Evolutionary conservation across 768 basidiomycete species (phyloP).

Genomic region (Boletus rex-veris): DNA sequence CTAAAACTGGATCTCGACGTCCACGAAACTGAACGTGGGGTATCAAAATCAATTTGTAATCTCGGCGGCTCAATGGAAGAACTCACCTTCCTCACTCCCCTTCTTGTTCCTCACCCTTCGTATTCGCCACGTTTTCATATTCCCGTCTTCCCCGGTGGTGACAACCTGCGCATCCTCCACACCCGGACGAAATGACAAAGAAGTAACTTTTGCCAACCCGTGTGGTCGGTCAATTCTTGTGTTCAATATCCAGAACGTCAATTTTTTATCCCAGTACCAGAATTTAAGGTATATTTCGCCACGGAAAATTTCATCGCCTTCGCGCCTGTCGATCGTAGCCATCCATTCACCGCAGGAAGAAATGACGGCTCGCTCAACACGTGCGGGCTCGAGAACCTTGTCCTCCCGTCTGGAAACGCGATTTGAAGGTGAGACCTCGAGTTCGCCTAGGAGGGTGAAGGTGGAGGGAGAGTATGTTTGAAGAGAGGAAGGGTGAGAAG

Average conservation of each 20-base stretch:
- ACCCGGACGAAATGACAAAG: constrained; percentile 65
- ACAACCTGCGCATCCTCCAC: constrained; percentile 47
- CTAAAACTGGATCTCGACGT: constrained; percentile 67
- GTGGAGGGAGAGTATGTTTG: constrained; percentile 81
- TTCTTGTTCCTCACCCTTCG: constrained; percentile 44
- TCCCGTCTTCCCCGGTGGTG: constrained; percentile 72
- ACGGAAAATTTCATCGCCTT: constrained; percentile 61
- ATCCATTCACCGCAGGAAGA: constrained; percentile 81
- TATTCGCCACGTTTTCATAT: constrained; percentile 79
- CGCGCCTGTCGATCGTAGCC: constrained; percentile 81
- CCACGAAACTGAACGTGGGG: constrained; percentile 52
- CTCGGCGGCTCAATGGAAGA: neutral
- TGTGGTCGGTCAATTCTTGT: constrained; percentile 90
- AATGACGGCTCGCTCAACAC: constrained; percentile 67
- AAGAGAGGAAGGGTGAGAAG: constrained; percentile 93
- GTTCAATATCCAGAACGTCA: constrained; percentile 68
- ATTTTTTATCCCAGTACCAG: constrained; percentile 78
- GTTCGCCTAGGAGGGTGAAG: constrained; percentile 72
- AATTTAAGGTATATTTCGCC: constrained; percentile 81
- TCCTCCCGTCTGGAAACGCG: constrained; percentile 81
- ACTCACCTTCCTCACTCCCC: constrained; percentile 51
- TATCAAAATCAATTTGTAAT: neutral
- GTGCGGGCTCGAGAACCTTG: constrained; percentile 66
- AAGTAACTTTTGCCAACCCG: constrained; percentile 57
- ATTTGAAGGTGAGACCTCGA: constrained; percentile 94